Evolutionary conservation across 345 rosid genomes (phyloP).

Genomic region (Brassica incana): DNA sequence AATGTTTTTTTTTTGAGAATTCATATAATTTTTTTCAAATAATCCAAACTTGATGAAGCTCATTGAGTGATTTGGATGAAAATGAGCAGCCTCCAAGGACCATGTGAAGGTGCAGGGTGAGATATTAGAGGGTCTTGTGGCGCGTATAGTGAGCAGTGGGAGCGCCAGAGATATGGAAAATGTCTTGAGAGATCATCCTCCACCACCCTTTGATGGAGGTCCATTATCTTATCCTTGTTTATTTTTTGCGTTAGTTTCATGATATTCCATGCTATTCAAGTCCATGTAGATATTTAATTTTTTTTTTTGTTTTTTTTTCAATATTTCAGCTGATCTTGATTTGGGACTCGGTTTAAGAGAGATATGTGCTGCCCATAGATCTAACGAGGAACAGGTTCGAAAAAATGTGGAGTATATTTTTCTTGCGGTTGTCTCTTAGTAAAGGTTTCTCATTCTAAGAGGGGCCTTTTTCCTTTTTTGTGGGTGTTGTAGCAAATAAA

Average conservation of each 20-base stretch:
- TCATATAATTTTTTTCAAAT: background rate
- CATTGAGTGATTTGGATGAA: constrained; percentile 1
- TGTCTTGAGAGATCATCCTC: constrained; percentile 68
- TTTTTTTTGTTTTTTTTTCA: background rate
- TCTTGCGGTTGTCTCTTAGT: background rate
- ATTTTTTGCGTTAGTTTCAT: background rate
- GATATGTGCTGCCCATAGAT: constrained; percentile 80
- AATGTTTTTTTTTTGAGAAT: constrained; percentile 5
- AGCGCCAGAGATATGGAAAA: constrained; percentile 79
- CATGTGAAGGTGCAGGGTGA: constrained; percentile 89
- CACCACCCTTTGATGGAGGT: constrained; percentile 72
- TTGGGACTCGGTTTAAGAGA: constrained; percentile 86
- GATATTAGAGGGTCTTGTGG: constrained; percentile 96
- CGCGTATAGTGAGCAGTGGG: constrained; percentile 80
- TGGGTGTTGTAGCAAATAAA: constrained; percentile 72
- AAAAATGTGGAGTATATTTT: background rate
- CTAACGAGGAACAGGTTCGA: constrained; percentile 86
- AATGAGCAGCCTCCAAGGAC: constrained; percentile 71
- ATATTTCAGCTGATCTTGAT: constrained; percentile 62
- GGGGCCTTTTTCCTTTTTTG: constrained; percentile 1
- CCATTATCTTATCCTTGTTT: constrained; percentile 22
- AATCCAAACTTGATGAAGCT: background rate
- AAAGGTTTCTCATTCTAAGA: constrained; percentile 15
- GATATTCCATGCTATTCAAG: background rate
- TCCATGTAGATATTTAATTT: background rate